phyloP scores from a whole-genome alignment of 2,329 filamentous ascomycete species.

The Huntiella abstrusa region DNA sequence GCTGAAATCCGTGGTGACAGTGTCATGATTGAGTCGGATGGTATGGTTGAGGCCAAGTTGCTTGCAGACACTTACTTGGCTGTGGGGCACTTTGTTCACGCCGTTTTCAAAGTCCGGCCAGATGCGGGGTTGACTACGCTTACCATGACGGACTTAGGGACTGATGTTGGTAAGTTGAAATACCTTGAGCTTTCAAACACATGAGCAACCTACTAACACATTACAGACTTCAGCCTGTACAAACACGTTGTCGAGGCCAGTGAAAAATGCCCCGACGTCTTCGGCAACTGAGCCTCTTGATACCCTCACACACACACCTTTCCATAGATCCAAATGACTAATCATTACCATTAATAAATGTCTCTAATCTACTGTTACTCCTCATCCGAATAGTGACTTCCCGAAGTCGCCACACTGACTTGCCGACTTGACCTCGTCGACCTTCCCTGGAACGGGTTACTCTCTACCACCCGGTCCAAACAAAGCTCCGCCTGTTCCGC shows the following conservation, averaged over 20 bases:
- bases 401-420: neutral
- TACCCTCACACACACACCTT: no score
- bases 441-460: slow-evolving; percentile 16
- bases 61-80: slow-evolving; percentile 50
- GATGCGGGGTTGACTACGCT: slow-evolving; percentile 56
- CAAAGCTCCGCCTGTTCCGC: slow-evolving; percentile 37
- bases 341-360: neutral
- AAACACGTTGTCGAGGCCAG: slow-evolving; percentile 59
- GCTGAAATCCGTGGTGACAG: slow-evolving; percentile 62
- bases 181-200: neutral
- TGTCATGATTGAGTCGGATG: slow-evolving; percentile 64
- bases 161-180: slow-evolving; percentile 41
- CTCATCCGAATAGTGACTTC: neutral
- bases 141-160: slow-evolving; percentile 49
- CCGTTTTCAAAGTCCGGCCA: slow-evolving; percentile 62
- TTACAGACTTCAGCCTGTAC: slow-evolving; percentile 52
- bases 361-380: neutral
- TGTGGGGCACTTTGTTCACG: slow-evolving; percentile 50
- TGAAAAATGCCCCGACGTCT: no score
- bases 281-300: no score
- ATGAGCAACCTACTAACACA: neutral
- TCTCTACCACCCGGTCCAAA: slow-evolving; percentile 25
- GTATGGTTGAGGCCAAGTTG: slow-evolving; percentile 53
- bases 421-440: neutral
- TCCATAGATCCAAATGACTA: no score